Evolutionary conservation across 169 alveolate genomes (phyloP), one percentile per base, ranked within the genome.

Genomic region (Eimeria nieschulzi): DNA sequence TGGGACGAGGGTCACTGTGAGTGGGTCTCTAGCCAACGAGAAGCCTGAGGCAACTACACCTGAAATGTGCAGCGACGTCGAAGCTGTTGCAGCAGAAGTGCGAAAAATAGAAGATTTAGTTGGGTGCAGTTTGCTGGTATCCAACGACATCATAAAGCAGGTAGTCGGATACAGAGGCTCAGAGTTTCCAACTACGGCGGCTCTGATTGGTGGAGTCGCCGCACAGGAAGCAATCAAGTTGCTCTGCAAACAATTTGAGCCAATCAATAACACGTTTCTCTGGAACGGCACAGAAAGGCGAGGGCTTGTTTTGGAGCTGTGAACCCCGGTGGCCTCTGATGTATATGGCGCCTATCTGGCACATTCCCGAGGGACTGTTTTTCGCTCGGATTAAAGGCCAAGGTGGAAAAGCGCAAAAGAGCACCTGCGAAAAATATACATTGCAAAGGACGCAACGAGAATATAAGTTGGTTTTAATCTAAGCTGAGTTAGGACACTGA

Each of bases 211-310:
- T 21, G 98, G 98, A 33, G 95, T 96, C 33, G 98, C 98, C 7
- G 92, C 97, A 72, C 96, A 97, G 93, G 99, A 97, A 92, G 96
- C 97, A 2, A 94, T 97, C 61, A 97, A 97, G 93, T 82, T 97
- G 76, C 94, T 97, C 9, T 96, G 98, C 66, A 78, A 93, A 56
- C 96, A 97, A 92, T 96, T 96, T 84, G 95, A 95, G 39, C 97
- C 98, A 5, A 84, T 96, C 53, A 96, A 97, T 93, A 96, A 96
- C 91, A 97, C 98, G 25, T 94, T 94, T 92, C 91, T 97, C 54
- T 96, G 93, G 95, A 95, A 94, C 95, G 98, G 98, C 66, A 92
- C 94, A 83, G 91, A 92, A 55, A 61, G 94, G 7, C 88, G 72
- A 64, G 93, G 95, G 56, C 92, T 91, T 19, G 96, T 93, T 7